phyloP scores from a whole-genome alignment of 2,329 filamentous ascomycete species.

The Metarhizium brunneum region DNA sequence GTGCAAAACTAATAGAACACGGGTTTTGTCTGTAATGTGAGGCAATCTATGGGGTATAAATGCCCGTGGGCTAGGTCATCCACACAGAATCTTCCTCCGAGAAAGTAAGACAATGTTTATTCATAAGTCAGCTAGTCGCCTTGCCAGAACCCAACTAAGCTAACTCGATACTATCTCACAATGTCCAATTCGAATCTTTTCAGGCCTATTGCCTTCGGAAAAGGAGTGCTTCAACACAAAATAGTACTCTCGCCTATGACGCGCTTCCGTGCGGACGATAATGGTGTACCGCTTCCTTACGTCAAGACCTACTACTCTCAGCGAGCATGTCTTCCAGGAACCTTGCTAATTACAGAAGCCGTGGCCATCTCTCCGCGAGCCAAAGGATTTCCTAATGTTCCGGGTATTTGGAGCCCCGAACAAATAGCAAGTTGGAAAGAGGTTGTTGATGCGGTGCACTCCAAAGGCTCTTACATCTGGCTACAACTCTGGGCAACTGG shows the following conservation, averaged over 20 bases:
- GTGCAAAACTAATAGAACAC: no score
- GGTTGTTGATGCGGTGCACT: background rate
- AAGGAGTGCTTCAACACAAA: constrained; percentile 25
- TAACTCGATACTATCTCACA: no score
- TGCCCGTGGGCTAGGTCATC: no score
- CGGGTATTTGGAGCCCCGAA: background rate
- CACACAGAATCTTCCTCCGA: no score
- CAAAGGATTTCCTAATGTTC: constrained; percentile 9
- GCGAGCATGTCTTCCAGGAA: constrained; percentile 31
- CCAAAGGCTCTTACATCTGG: background rate
- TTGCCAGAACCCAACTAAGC: no score
- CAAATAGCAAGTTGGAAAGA: background rate
- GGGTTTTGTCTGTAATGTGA: no score
- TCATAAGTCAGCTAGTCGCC: no score
- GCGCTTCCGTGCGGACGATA: background rate
- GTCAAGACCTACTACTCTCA: constrained; percentile 35
- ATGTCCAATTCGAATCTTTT: no score
- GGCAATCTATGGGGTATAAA: no score
- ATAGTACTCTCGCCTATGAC: constrained; percentile 41
- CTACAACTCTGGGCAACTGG: background rate
- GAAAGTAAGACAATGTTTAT: no score
- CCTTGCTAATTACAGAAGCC: constrained; percentile 36
- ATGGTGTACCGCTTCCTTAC: constrained; percentile 3
- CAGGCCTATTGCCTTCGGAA: no score
- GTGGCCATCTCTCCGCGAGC: constrained; percentile 28